phyloP scores from a whole-genome alignment of 75 land plant species.

The Picea glauca region DNA sequence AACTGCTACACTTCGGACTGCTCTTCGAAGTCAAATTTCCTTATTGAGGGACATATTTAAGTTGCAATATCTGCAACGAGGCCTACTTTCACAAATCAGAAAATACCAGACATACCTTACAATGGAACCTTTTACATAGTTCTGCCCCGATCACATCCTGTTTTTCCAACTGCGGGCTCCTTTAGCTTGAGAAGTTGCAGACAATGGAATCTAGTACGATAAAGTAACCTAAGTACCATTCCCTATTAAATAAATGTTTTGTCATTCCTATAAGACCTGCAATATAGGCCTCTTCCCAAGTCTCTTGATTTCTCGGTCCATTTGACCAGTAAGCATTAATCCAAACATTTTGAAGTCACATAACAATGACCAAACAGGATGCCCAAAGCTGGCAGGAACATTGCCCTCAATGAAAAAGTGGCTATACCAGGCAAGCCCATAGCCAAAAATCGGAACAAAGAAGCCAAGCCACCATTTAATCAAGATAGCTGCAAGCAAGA shows the following conservation, averaged over 20 bases:
- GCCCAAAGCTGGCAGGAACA: slow-evolving; percentile 74
- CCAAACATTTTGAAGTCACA: slow-evolving; percentile 91
- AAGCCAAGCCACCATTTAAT: slow-evolving; percentile 54
- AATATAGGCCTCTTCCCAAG: slow-evolving; percentile 86
- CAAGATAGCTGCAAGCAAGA: slow-evolving; percentile 38
- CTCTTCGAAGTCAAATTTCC: background rate
- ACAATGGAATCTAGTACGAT: background rate
- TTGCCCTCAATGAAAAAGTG: slow-evolving; percentile 91
- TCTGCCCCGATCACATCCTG: background rate
- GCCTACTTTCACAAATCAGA: background rate
- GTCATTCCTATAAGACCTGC: slow-evolving; percentile 42
- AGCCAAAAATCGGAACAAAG: slow-evolving; percentile 66
- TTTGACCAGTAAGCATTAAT: slow-evolving; percentile 81
- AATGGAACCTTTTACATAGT: background rate
- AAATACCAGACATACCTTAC: background rate
- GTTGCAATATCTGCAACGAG: background rate
- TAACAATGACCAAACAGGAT: slow-evolving; percentile 80
- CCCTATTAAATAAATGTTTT: background rate
- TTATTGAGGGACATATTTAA: background rate
- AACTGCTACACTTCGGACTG: background rate
- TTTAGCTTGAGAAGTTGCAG: slow-evolving; percentile 1
- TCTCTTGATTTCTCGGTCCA: slow-evolving; percentile 91
- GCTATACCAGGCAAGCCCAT: slow-evolving; percentile 92
- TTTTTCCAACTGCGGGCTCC: background rate
- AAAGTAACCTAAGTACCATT: background rate